Percentiles rank a stretch among this genome's conserved stretches.
These are phyloP conservation scores for Artemisia annua DNA, from an alignment of 129 eudicot species.

Conservation along the genomic window DNA sequence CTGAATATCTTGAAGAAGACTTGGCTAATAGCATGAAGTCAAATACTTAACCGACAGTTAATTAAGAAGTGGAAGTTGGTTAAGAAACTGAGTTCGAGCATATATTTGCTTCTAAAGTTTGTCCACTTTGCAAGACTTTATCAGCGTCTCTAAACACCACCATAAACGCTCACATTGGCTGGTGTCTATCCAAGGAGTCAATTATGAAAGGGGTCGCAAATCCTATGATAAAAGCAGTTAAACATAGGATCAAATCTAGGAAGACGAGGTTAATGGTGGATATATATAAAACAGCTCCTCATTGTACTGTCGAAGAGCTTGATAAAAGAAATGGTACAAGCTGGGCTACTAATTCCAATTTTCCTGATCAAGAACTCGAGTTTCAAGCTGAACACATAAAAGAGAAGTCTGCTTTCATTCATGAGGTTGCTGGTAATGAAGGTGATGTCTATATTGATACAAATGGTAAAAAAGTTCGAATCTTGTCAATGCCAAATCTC, in stretches of 20 bases:
- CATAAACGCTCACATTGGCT: constrained; percentile 86
- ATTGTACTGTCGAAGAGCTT: constrained; percentile 82
- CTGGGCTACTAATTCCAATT: constrained; percentile 58
- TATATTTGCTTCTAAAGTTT: constrained; percentile 64
- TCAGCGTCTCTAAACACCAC: constrained; percentile 82
- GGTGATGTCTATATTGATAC: constrained; percentile 79
- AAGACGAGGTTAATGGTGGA: constrained; percentile 70
- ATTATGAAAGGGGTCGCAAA: constrained; percentile 33
- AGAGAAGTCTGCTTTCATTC: constrained; percentile 13
- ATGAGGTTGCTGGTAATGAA: constrained; percentile 45
- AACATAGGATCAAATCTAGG: constrained; percentile 71
- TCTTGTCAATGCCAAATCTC: constrained; percentile 49
- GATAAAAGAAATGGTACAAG: constrained; percentile 79
- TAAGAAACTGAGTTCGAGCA: constrained; percentile 41
- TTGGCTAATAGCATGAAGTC: constrained; percentile 13
- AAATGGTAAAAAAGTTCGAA: constrained; percentile 77
- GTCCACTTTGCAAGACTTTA: constrained; percentile 87
- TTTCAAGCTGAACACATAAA: constrained; percentile 25
- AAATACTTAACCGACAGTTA: constrained; percentile 30
- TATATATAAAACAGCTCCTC: constrained; percentile 58
- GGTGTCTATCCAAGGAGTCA: constrained; percentile 72
- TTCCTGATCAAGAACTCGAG: constrained; percentile 46
- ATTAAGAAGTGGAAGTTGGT: constrained; percentile 59
- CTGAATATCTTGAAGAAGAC: constrained; percentile 24
- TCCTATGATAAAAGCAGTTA: constrained; percentile 35